Base-by-base conservation (phyloP, 2,329 filamentous ascomycete genomes). In the Hypoxylon sp. region DNA sequence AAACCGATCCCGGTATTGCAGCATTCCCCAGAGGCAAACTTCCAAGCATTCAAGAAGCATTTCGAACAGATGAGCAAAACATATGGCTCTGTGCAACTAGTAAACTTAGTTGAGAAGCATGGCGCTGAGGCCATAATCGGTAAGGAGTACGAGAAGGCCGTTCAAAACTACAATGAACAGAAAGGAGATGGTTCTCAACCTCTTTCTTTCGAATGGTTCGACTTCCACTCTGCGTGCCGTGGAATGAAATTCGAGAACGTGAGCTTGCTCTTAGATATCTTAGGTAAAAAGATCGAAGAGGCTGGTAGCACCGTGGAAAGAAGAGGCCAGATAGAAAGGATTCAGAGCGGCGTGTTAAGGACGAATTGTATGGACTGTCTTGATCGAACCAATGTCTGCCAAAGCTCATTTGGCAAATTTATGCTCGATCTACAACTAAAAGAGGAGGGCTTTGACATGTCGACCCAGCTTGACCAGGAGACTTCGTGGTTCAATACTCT, bases 331-430 rank as follows among this genome's bases (percentile, higher is more conserved):
- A 65, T 87, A 13, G 73, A 80, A 14, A 73, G 77, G 3, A 82
- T 78, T 51, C 94, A 98, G 78, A 85, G 83, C 26, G 94, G 94
- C 1, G 88, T 97, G 5, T 79, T 98, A n/a, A 87, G 96, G 62
- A 98, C 94, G 1, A 99, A 99, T 77, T 99, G 96, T 80, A 98
- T 99, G 96, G 96, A 99, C 77, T 99, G 96, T 74, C 84, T 99
- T 9, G 96, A 99, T 78, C 89, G 96, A 22, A 99, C 96, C 1
- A 98, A 98, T 73, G 94, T 99, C 22, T 94, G 94, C 44, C 95
- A 98, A 80, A 97, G 93, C 76, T 96, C 94, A 0, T 94, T 94
- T 77, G 96, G 89, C 4, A 92, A 94, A 75, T 89, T 91, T 76
- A 92, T 93, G 71, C 85, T 99, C 1, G 94, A 98, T 72, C 78